Evolutionary conservation across 1,284 basidiomycete genomes (phyloP).

Genomic region (Moesziomyces aphidis): DNA sequence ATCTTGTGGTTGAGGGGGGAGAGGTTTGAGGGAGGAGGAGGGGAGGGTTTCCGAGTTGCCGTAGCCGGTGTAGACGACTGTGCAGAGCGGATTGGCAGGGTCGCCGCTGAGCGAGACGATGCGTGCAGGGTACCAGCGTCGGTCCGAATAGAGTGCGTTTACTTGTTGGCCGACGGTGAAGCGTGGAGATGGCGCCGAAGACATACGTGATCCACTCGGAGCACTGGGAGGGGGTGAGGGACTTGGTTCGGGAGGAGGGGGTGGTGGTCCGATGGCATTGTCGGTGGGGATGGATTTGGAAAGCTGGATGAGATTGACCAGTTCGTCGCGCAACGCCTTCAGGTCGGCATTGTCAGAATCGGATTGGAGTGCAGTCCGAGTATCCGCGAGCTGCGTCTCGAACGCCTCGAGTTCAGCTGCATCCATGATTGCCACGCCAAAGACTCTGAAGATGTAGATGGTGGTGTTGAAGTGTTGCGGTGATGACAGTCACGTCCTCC

Average conservation of each 20-base stretch:
- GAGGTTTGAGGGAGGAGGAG: constrained; percentile 67
- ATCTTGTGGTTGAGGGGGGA: constrained; percentile 5
- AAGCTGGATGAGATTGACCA: constrained; percentile 88
- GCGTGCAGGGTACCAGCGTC: constrained; percentile 54
- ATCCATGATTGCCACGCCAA: constrained; percentile 7
- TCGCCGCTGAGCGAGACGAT: constrained; percentile 80
- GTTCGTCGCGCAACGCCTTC: constrained; percentile 78
- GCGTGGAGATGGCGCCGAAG: too few relatives aligned
- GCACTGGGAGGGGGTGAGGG: too few relatives aligned
- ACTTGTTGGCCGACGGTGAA: constrained; percentile 85
- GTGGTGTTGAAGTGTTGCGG: too few relatives aligned
- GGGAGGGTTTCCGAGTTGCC: constrained; percentile 92
- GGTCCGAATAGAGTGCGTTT: constrained; percentile 80
- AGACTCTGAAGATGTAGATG: too few relatives aligned
- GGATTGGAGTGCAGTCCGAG: constrained; percentile 82
- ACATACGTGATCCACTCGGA: too few relatives aligned
- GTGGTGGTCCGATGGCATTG: too few relatives aligned
- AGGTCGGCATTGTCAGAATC: constrained; percentile 85
- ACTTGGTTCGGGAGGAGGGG: too few relatives aligned
- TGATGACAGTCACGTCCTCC: too few relatives aligned
- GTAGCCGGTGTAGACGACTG: constrained; percentile 94
- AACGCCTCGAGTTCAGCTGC: constrained; percentile 26
- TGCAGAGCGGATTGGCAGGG: constrained; percentile 85
- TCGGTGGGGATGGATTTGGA: constrained; percentile 70
- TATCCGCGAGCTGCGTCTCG: constrained; percentile 77